Base-by-base conservation (phyloP, 805 yeast species). In the Torulaspora franciscae region DNA sequence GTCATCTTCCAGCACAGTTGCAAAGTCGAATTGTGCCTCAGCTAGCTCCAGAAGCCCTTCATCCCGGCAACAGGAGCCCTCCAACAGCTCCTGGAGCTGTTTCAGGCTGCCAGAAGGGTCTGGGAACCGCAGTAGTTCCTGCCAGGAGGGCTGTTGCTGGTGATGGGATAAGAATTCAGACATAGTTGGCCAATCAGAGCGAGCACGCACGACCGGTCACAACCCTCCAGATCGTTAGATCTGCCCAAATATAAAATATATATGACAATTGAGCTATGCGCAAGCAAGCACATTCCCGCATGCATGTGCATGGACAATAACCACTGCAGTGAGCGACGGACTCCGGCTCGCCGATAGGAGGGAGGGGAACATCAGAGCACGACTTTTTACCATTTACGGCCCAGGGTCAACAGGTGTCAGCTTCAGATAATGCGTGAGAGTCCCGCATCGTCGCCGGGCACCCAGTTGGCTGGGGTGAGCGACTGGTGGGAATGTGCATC, bases 391-490 rank as follows among this genome's bases (percentile, higher is more conserved):
- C 11, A 5, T 29, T 23, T 15, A 10, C 22, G 26, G 19, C 14
- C 10, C 48, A 13, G 52, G 52, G 27, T 59, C 61, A 35, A 66
- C 48, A 22, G 66, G 66, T 24, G 84, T 79, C 58, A 78, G 67
- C 66, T 85, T 75, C 63, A 81, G 70, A 68, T 81, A 81, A 38
- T 83, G 80, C 69, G 79, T 81, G 58, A 81, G 67, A 38, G 73
- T 67, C 55, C 81, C 37, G 82, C 87, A 64, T 83, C 87, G 49
- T 81, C 79, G 50, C 87, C 88, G 33, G 76, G 79, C 51, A 76
- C 75, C 89, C 88, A 82, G 70, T 82, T 78, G 46, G 78, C 76
- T 44, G 89, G 88, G 23, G 88, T 82, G 43, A 82, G 81, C 49
- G 81, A 67, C 50, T 80, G 77, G 11, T 43, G 41, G 7, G 42